Evolutionary conservation across 202 grass and related monocot genomes (phyloP).

Genomic region (Brachypodium distachyon): DNA sequence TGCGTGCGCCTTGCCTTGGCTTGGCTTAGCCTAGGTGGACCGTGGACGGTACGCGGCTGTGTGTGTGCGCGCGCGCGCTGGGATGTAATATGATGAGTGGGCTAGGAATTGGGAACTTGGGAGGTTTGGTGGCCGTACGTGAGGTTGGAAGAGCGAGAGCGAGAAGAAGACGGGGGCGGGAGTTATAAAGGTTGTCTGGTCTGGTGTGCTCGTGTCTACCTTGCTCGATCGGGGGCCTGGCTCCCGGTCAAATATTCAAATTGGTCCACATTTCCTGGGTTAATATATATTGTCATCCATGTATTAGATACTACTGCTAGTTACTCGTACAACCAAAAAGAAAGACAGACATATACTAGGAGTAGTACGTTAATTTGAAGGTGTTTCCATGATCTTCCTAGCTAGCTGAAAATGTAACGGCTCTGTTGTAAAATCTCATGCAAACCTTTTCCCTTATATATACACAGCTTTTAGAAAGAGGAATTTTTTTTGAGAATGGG

Average conservation of each 20-base stretch:
- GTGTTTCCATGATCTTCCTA: not conserved
- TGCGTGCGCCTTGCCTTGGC: not conserved
- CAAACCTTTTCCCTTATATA: not conserved
- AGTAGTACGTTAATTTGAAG: not conserved
- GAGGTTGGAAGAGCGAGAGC: conserved; percentile 11
- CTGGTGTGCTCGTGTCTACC: not conserved
- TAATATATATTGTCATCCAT: too few species aligned
- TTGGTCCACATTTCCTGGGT: too few species aligned
- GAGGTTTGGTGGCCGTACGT: not conserved
- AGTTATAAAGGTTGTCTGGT: conserved; percentile 25
- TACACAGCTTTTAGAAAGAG: not conserved
- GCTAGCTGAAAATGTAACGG: not conserved
- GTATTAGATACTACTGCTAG: too few species aligned
- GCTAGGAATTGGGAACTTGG: not conserved
- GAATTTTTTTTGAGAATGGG: too few species aligned
- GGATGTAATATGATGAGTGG: not conserved
- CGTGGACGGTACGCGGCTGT: too few species aligned
- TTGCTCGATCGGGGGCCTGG: too few species aligned
- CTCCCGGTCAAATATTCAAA: not conserved
- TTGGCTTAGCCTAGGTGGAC: too few species aligned
- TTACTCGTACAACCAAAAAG: not conserved
- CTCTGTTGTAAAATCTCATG: not conserved
- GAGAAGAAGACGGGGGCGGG: not conserved
- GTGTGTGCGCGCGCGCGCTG: not conserved
- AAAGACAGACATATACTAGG: too few species aligned